Evolutionary conservation across 177 flowering plant genomes (phyloP).

Genomic region (Vitis hybrid): DNA sequence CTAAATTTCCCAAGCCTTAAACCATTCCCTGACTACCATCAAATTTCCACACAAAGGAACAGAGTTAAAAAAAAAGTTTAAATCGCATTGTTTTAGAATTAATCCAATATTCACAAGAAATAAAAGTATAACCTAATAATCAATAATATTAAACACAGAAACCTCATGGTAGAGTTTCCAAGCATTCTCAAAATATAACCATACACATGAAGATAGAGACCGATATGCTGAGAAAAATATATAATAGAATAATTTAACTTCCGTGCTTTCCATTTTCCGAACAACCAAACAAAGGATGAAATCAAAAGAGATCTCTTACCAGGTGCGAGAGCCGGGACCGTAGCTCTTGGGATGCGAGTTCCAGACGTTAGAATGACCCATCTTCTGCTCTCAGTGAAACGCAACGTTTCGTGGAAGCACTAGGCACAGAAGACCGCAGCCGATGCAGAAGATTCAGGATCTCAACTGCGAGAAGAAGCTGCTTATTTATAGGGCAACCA

Average conservation of each 20-base stretch:
- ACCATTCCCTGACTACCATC: too few species aligned
- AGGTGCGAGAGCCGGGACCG: slow-evolving; percentile 58
- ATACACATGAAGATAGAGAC: too few species aligned
- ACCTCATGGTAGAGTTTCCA: too few species aligned
- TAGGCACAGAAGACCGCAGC: background rate
- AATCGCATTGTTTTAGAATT: too few species aligned
- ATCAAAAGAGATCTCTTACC: slow-evolving; percentile 23
- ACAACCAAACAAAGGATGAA: background rate
- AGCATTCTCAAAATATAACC: too few species aligned
- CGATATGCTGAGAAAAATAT: background rate
- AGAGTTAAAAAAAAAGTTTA: too few species aligned
- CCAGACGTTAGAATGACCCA: slow-evolving; percentile 54
- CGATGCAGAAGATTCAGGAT: background rate
- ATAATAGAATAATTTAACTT: background rate
- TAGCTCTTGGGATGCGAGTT: slow-evolving; percentile 54
- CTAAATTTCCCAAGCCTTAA: too few species aligned
- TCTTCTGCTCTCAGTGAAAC: slow-evolving; percentile 7
- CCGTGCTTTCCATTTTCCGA: background rate
- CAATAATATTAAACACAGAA: too few species aligned
- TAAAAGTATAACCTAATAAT: too few species aligned
- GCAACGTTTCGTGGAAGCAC: too few species aligned
- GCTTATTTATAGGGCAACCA: slow-evolving; percentile 1
- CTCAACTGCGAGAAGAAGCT: background rate
- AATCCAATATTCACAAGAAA: too few species aligned
- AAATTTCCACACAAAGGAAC: too few species aligned